Evolutionary conservation across 78 protist genomes (phyloP).

Genomic region (Monosiga brevicollis): DNA sequence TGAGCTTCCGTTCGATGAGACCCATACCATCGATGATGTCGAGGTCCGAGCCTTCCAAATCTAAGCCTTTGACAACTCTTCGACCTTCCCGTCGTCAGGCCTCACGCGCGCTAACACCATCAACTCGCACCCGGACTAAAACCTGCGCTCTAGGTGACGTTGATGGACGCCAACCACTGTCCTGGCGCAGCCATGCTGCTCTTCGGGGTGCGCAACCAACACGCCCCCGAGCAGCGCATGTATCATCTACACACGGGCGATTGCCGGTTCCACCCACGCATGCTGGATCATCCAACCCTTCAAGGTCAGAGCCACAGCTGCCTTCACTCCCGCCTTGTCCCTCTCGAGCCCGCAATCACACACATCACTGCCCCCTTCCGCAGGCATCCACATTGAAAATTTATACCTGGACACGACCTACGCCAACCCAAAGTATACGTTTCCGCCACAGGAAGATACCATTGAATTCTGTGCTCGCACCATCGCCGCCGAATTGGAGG

Average conservation of each 20-base stretch:
- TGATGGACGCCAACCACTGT: conserved; percentile 78
- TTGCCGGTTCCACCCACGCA: not conserved
- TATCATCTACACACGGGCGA: not conserved
- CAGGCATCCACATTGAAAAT: not conserved
- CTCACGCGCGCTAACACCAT: no score
- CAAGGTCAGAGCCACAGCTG: no score
- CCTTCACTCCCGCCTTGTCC: not conserved
- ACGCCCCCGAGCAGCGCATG: not conserved
- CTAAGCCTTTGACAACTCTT: no score
- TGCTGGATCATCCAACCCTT: not conserved
- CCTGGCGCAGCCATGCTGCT: conserved; percentile 68
- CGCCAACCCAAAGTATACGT: conserved; percentile 24
- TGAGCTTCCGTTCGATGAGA: not conserved
- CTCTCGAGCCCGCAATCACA: not conserved
- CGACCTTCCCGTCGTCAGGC: no score
- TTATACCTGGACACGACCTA: conserved; percentile 52
- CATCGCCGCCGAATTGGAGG: no score
- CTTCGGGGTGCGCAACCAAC: conserved; percentile 16
- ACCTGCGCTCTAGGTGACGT: conserved; percentile 38
- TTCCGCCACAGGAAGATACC: conserved; percentile 27
- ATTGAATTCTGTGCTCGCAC: not conserved
- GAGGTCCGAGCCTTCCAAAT: no score
- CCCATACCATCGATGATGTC: no score
- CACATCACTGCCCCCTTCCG: not conserved
- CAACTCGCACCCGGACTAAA: no score